Base-by-base conservation (phyloP, 2,329 filamentous ascomycete genomes). In the Raffaelea deltoideospora region DNA sequence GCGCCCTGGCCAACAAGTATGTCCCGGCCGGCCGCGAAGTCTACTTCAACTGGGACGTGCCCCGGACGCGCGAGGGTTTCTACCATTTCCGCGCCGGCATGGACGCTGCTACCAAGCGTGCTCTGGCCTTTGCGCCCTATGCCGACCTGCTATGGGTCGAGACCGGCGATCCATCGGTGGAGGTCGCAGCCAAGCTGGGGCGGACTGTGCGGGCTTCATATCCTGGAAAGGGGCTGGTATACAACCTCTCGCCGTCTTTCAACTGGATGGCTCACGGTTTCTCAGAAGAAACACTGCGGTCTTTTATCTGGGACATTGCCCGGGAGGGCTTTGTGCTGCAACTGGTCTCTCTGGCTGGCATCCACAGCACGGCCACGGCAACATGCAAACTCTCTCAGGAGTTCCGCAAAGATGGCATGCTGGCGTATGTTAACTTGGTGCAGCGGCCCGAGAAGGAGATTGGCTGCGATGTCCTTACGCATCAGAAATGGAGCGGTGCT, bases 261-360 rank as follows among this genome's bases (percentile, higher is more conserved):
- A 96, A 98, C 67, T 98, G 90, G 90, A 90, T 92, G 75, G 76
- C 76, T 10, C 87, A 96, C 54, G 90, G 88, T 22, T 98, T 96
- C 60, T 79, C 72, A 3, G 76, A 86, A 44, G 76, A 75, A 42
- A 79, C 79, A 6, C 69, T 98, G 38, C 85, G 81, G 61, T 85
- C 74, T 6, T 98, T 98, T 57, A 82, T 98, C 49, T 96, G 88
- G 88, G 88, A 96, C 55, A 75, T 98, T 45, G 90, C 87, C 9
- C 76, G 78, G 53, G 81, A 95, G 49, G 88, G 88, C 41, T 88
- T 77, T 53, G 74, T 75, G 10, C 58, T 79, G 48, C 76, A 80
- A 60, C 64, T 80, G 21, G 70, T 80, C 41, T 77, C 72, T 14
- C 62, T 80, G 13, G 76, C 76, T 0, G 76, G 76, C 14, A 52